These are phyloP conservation scores for Senna siamea DNA, from an alignment of 306 rosid species.

Conservation along the genomic window DNA sequence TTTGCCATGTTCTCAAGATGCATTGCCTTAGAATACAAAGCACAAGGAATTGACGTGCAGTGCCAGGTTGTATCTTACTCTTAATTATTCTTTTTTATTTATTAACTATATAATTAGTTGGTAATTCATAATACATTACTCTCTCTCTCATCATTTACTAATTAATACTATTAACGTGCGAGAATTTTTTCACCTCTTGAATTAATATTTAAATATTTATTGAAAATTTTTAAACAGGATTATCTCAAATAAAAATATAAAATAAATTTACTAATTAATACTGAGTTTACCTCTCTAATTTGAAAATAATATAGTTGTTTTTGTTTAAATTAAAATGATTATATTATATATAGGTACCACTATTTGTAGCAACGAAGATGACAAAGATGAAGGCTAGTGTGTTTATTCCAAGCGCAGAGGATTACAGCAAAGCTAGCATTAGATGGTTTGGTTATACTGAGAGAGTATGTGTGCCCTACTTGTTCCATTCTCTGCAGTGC, in stretches of 20 bases:
- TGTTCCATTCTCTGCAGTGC: constrained; percentile 59
- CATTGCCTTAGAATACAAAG: constrained; percentile 59
- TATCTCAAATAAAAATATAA: too few relatives aligned
- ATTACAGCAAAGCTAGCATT: constrained; percentile 38
- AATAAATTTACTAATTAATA: too few relatives aligned
- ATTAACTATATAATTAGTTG: neutral
- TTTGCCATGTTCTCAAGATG: constrained; percentile 56
- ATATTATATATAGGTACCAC: constrained; percentile 54
- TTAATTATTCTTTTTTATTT: neutral
- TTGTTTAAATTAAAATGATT: too few relatives aligned
- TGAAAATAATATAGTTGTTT: too few relatives aligned
- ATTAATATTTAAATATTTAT: too few relatives aligned
- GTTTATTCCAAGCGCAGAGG: constrained; percentile 60
- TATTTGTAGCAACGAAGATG: constrained; percentile 76
- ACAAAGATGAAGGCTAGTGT: constrained; percentile 46
- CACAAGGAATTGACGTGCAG: constrained; percentile 69
- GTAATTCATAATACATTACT: too few relatives aligned
- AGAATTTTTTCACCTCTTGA: too few relatives aligned
- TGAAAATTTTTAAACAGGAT: too few relatives aligned
- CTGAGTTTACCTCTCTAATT: too few relatives aligned
- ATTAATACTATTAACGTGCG: too few relatives aligned
- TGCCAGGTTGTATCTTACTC: constrained; percentile 52
- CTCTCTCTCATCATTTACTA: too few relatives aligned
- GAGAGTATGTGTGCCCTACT: constrained; percentile 63
- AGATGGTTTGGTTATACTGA: constrained; percentile 47